Evolutionary conservation across 192 early-diverging fungal genomes (phyloP), one percentile per base, ranked within the genome.

Genomic region (Linnemannia exigua): DNA sequence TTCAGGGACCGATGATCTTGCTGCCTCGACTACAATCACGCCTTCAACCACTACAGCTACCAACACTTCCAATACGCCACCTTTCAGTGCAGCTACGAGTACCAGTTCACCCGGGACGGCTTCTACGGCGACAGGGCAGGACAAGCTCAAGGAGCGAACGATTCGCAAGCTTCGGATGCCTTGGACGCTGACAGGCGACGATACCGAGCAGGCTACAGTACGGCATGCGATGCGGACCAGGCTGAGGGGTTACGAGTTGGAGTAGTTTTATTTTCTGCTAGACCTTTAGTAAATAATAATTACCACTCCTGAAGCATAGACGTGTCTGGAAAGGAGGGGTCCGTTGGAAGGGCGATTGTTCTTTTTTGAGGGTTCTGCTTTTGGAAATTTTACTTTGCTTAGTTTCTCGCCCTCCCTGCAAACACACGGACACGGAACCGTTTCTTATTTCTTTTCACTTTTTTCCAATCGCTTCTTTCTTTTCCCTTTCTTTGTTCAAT

Each of bases 201-300:
- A 19, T 22, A 35, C 33, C 7, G 52, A 75, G 51, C 52, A 75
- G n/a, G 38, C 35, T 12, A 75, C 58, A 17, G 58, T 75, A 6
- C 74, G 41, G 37, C 52, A 75, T 38, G 38, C 35, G 17, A 61
- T 75, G 19, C 36, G 74, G 37, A 58, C 74, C 5, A n/a, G 35
- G 25, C 54, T 75, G 54, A 58, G 52, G 2, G 74, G 74, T 14
- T 75, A 38, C 54, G 74, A 75, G 11, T 22, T 75, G 35, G 74
- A 75, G 16, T 75, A 61, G 51, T 51, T 48, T 33, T 0, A 1
- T 2, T 31, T 61, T n/a, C 3, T 28, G 5, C 12, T 28, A 3
- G 7, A 15, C 58, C 15, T 12, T 31, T 33, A 63, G 22, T 63
- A 63, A 63, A 44, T 44, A 9, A 9, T n/a, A 63, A 25, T 31